Percentiles rank a stretch among this genome's conserved stretches.
These are phyloP conservation scores for Didymella exigua DNA, from an alignment of 2,329 filamentous ascomycete genomes.

Conservation along the genomic window DNA sequence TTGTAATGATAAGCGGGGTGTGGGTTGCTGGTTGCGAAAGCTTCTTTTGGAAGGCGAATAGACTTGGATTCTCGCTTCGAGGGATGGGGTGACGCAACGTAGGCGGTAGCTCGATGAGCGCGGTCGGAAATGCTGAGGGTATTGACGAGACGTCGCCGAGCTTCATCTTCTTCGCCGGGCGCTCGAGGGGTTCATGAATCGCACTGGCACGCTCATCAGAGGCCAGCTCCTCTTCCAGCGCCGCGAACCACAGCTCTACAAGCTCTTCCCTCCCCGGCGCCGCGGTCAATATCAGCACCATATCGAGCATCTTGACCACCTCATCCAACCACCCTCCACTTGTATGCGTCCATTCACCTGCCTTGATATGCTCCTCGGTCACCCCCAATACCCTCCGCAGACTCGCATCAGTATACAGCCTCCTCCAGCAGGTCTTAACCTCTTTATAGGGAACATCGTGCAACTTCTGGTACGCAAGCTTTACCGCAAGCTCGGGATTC, in stretches of 20 bases:
- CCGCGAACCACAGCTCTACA: constrained; percentile 57
- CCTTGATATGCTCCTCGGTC: constrained; percentile 18
- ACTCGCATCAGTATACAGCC: constrained; percentile 72
- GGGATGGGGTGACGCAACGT: constrained; percentile 29
- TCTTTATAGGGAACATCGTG: constrained; percentile 72
- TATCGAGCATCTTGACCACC: constrained; percentile 72
- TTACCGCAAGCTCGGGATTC: constrained; percentile 59
- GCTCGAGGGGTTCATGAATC: neutral
- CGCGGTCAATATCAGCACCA: constrained; percentile 74
- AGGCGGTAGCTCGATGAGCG: constrained; percentile 10
- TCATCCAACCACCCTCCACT: constrained; percentile 56
- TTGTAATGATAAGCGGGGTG: constrained; percentile 71
- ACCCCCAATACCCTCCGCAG: constrained; percentile 63
- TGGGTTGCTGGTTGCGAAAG: constrained; percentile 28
- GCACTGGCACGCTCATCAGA: neutral
- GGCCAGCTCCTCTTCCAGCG: constrained; percentile 47
- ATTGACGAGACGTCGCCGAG: neutral
- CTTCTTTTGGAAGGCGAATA: constrained; percentile 39
- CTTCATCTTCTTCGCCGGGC: constrained; percentile 29
- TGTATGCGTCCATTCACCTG: constrained; percentile 18
- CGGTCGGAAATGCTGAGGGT: constrained; percentile 25
- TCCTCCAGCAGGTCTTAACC: constrained; percentile 71
- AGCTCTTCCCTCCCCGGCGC: constrained; percentile 39
- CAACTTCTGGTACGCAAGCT: constrained; percentile 68
- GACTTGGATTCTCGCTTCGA: constrained; percentile 23